phyloP scores from a whole-genome alignment of 495 filamentous ascomycete genomes.

The Aspergillus heteromorphus region DNA sequence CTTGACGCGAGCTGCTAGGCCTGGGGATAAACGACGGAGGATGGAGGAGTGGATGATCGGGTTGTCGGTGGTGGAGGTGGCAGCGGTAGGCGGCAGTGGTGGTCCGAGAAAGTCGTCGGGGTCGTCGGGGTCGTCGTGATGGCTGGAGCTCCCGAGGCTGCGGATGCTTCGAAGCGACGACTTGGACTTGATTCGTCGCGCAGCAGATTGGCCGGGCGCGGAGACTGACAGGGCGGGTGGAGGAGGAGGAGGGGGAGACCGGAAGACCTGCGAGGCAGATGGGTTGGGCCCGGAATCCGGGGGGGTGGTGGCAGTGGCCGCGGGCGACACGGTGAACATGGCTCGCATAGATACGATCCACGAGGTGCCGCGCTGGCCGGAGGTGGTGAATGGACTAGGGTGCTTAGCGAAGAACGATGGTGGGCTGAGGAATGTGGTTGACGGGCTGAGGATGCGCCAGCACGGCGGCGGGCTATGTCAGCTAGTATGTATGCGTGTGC shows the following conservation, averaged over 20 bases:
- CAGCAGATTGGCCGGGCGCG: conserved; percentile 24
- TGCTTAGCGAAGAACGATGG: background rate
- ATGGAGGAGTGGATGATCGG: conserved; percentile 29
- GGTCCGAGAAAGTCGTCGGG: conserved; percentile 13
- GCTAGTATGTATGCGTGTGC: background rate
- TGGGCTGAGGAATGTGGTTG: conserved; percentile 13
- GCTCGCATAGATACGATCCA: conserved; percentile 39
- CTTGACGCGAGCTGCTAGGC: conserved; percentile 71
- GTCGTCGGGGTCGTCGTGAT: conserved; percentile 32
- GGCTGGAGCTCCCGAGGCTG: conserved; percentile 32
- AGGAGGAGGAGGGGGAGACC: conserved; percentile 18
- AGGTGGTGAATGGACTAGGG: background rate
- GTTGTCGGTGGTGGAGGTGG: conserved; percentile 21
- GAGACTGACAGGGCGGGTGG: conserved; percentile 31
- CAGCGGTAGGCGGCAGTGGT: background rate
- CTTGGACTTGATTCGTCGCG: conserved; percentile 39
- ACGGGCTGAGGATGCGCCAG: conserved; percentile 7
- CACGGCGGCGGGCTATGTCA: background rate
- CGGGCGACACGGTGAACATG: conserved; percentile 30
- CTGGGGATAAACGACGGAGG: conserved; percentile 54
- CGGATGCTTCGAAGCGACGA: conserved; percentile 40
- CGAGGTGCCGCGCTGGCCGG: conserved; percentile 17
- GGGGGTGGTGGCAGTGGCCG: conserved; percentile 25
- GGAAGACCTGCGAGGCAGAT: conserved; percentile 21
- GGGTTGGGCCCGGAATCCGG: conserved; percentile 23